Evolutionary conservation across 352 stramenopile species (phyloP), one percentile per base, ranked within the genome.

Genomic region (Phytophthora chlamydospora): DNA sequence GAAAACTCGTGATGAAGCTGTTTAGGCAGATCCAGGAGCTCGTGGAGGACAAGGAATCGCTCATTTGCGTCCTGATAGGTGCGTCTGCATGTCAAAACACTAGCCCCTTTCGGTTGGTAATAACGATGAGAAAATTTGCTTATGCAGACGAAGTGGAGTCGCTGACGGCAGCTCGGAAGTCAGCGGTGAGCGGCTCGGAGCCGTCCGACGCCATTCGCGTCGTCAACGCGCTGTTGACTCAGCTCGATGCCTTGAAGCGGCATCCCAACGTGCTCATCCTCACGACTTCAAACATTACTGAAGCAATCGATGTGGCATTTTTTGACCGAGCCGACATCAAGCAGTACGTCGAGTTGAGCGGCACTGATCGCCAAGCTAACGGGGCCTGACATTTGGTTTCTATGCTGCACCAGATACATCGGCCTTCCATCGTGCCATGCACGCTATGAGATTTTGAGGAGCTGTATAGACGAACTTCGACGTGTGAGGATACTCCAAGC

Each of bases 281-380:
- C n/a, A 97, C 91, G 2, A 98, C 94, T 0, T 97, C 88, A 19
- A 98, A 98, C 56, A 89, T 98, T 53, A 97, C 89, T 0, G 80
- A 92, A 41, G 87, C 83, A 4, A 96, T 98, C 27, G 94, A 98
- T 59, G 66, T 90, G 5, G 94, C 94, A 0, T 98, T 98, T 69
- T 74, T 98, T 11, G 93, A 98, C 56, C 79, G 94, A 33, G 91
- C 90, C n/a, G 94, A 98, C 57, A 88, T 97, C 49, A 97, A 97
- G 39, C 75, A 96, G 68, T 97, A 85, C 76, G 81, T 78, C 17
- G 10, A 40, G 16, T 12, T 45, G 5, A 40, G 17, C 1, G 19
- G 12, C 17, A 19, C 14, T 14, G 14, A 8, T 27, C 14, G 10
- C n/a, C 3, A 42, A 44, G 4, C 11, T 19, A 16, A 17, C 29